Base-by-base conservation (phyloP, 345 rosid species). In the Draba incana region DNA sequence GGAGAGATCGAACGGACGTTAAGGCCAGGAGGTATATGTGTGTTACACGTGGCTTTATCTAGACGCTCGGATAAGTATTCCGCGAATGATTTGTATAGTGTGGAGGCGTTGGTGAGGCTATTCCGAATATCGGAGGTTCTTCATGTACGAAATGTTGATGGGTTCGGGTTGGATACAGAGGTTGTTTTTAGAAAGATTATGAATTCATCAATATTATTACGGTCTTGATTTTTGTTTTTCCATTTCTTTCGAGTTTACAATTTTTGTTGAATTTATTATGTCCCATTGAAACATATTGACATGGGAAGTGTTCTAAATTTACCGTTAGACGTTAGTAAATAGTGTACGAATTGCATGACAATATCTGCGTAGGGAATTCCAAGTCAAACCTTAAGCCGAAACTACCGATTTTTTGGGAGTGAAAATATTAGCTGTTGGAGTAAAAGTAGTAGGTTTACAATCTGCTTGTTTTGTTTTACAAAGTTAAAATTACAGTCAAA, bases 151-250 rank as follows among this genome's bases (percentile, higher is more conserved):
- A 84, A 78, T 67, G 83, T 92, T 15, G 95, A 89, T 56, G 96
- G 96, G 31, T 87, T 92, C 57, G 98, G 98, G 51, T 75, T 92
- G 75, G 96, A 92, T 57, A 89, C 92, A 4, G 98, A 92, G 76
- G 84, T 87, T 10, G 92, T 75, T 9, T 84, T 92, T 23, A 59
- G 84, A 60, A 92, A 87, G 84, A 85, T 64, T 44, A 61, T 13
- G 7, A 38, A 45, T 67, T 23, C 66, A 15, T 53, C 39, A 10
- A n/a, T 24, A 8, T 4, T 46, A 23, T 45, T 43, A 31, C 35
- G 55, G 50, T 55, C 2, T 56, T 51, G n/a, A 48, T 23, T 24
- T 14, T 46, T 52, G 6, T 30, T 62, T 27, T 35, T 33, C 37
- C 37, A 33, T 33, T 33, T 33, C 20, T 10, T 64, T 47, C 11